These are phyloP conservation scores for Ophiocordyceps polyrhachis-furcata DNA, from an alignment of 2,329 filamentous ascomycete genomes.

Conservation along the genomic window DNA sequence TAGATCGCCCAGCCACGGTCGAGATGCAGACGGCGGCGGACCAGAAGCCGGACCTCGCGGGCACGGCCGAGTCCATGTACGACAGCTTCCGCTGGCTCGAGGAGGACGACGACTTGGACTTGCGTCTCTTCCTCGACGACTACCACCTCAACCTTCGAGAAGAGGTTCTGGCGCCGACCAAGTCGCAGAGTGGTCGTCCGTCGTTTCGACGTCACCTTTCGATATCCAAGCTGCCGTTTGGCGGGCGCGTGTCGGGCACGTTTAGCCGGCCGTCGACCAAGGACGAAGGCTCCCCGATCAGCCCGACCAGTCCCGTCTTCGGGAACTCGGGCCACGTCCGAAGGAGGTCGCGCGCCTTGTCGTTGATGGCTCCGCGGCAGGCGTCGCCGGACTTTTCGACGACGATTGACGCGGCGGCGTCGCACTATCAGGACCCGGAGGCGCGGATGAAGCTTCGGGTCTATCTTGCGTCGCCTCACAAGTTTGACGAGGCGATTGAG, in stretches of 20 bases:
- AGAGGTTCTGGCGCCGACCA: slow-evolving; percentile 22
- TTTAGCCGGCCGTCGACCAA: slow-evolving; percentile 27
- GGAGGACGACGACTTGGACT: slow-evolving; percentile 51
- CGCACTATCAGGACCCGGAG: slow-evolving; percentile 81
- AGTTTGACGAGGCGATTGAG: slow-evolving; percentile 88
- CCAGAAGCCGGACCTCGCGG: slow-evolving; percentile 5
- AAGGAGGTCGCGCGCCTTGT: slow-evolving; percentile 35
- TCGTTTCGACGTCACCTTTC: slow-evolving; percentile 57
- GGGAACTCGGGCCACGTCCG: slow-evolving; percentile 19
- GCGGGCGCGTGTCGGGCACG: slow-evolving; percentile 29
- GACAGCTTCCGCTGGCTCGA: slow-evolving; percentile 60
- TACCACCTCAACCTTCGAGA: slow-evolving; percentile 46
- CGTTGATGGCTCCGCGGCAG: slow-evolving; percentile 28
- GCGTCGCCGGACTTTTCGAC: slow-evolving; percentile 13
- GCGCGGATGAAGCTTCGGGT: slow-evolving; percentile 70
- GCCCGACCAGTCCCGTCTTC: slow-evolving; percentile 6
- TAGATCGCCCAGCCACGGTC: slow-evolving; percentile 1
- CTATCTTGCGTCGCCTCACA: slow-evolving; percentile 75
- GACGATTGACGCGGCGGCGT: slow-evolving; percentile 47
- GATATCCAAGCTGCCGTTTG: slow-evolving; percentile 45
- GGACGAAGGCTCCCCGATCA: slow-evolving; percentile 15
- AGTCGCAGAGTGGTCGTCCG: slow-evolving; percentile 24
- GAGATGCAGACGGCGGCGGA: slow-evolving; percentile 9
- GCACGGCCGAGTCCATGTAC: slow-evolving; percentile 34
- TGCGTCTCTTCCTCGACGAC: slow-evolving; percentile 48